These are phyloP conservation scores for Trichoderma asperelloides DNA, from an alignment of 495 filamentous ascomycete genomes.

Conservation along the genomic window DNA sequence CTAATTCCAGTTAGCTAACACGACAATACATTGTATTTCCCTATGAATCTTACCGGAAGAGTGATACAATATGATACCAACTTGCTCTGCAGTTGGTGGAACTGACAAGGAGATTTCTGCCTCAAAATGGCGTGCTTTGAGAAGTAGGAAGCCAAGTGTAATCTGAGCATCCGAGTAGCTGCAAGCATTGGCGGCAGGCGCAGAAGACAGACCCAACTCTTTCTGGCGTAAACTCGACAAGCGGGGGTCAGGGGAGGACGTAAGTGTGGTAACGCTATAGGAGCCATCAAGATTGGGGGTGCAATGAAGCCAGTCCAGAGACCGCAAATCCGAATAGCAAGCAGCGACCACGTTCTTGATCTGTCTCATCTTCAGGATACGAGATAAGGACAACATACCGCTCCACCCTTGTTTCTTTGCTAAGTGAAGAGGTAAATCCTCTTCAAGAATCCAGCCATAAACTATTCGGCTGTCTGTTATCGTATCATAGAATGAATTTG, in stretches of 20 bases:
- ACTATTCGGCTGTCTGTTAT: background rate
- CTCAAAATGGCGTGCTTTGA: background rate
- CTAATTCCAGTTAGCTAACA: background rate
- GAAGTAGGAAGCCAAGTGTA: background rate
- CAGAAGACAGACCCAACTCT: background rate
- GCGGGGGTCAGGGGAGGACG: background rate
- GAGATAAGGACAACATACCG: background rate
- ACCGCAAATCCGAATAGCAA: background rate
- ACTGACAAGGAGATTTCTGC: background rate
- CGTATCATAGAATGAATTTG: background rate
- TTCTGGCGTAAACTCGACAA: background rate
- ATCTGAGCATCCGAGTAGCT: background rate
- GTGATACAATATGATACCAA: background rate
- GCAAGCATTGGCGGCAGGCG: background rate
- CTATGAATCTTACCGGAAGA: background rate
- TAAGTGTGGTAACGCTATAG: background rate
- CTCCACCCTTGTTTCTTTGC: background rate
- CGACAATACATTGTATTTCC: background rate
- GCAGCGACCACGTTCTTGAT: background rate
- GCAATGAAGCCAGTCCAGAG: background rate
- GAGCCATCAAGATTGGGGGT: background rate
- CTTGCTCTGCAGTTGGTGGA: background rate
- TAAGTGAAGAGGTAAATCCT: background rate
- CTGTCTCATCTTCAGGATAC: background rate
- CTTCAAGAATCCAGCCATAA: background rate